Percentiles rank a stretch among this genome's conserved stretches.
Conservation (phyloP, 1,284 basidiomycete species). For the Cerioporus squamosus region DNA sequence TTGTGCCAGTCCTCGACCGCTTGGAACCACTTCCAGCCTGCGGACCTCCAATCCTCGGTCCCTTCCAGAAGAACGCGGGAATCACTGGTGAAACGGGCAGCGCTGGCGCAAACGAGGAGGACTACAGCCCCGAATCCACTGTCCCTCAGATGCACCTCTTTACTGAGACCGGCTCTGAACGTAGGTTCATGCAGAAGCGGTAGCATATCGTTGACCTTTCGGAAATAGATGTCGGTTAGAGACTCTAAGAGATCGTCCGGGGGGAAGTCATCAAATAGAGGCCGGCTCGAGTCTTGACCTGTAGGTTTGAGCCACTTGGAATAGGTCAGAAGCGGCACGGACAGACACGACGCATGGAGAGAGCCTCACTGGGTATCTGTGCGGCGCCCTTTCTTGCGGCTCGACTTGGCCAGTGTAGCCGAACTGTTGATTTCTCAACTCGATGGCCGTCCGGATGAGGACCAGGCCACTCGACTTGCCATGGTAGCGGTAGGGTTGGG, state of each 20-base stretch:
- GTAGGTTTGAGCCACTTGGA: background rate
- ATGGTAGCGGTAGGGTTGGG: background rate
- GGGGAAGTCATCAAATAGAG: constrained; percentile 2
- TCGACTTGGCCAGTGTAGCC: background rate
- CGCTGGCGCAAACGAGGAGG: constrained; percentile 56
- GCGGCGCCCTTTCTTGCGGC: no score
- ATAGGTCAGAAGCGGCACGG: background rate
- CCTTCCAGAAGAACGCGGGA: constrained; percentile 57
- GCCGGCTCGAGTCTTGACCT: constrained; percentile 15
- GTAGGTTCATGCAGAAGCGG: constrained; percentile 55
- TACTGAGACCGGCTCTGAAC: constrained; percentile 45
- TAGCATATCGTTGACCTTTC: constrained; percentile 41
- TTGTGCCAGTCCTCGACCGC: constrained; percentile 60
- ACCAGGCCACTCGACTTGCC: background rate
- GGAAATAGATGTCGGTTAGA: constrained; percentile 56
- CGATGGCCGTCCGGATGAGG: background rate
- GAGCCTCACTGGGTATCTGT: no score
- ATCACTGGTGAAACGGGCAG: constrained; percentile 53
- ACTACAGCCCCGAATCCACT: constrained; percentile 51
- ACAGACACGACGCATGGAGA: no score
- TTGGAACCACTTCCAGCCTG: constrained; percentile 79
- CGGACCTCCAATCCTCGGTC: constrained; percentile 48
- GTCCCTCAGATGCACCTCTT: constrained; percentile 47
- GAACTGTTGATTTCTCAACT: background rate
- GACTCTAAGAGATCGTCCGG: constrained; percentile 23